These are phyloP conservation scores for Diospyros kaki DNA, from an alignment of 148 eudicot species.

Conservation along the genomic window DNA sequence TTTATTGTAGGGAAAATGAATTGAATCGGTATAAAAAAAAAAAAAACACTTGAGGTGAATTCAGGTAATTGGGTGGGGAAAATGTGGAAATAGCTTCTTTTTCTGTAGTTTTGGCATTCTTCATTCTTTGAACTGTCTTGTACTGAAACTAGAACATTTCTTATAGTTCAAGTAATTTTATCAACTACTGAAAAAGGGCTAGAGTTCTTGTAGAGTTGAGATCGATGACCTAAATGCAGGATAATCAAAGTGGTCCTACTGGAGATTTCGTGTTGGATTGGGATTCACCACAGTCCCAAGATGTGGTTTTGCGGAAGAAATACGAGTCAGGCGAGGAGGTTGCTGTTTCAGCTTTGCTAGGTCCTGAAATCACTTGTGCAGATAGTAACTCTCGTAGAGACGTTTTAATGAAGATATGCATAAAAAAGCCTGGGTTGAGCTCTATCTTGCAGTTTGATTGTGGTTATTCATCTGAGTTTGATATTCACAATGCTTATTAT, in stretches of 20 bases:
- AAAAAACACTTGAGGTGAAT: no score
- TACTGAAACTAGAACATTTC: no score
- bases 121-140: no score
- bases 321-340: slow-evolving; percentile 76
- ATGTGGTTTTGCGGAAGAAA: slow-evolving; percentile 62
- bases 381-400: slow-evolving; percentile 34
- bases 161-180: no score
- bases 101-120: no score
- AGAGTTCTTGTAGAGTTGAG: neutral
- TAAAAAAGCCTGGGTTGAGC: slow-evolving; percentile 72
- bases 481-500: slow-evolving; percentile 44
- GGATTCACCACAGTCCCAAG: slow-evolving; percentile 62
- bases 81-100: no score
- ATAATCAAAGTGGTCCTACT: slow-evolving; percentile 41
- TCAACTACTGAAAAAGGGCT: neutral
- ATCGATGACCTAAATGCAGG: slow-evolving; percentile 33
- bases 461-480: slow-evolving; percentile 28
- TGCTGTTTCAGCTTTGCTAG: slow-evolving; percentile 76
- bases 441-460: slow-evolving; percentile 81
- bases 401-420: slow-evolving; percentile 69
- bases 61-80: no score
- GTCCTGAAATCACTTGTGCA: slow-evolving; percentile 21
- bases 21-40: no score
- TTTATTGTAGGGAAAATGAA: no score
- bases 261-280: slow-evolving; percentile 73